Base-by-base conservation (phyloP, 2,329 filamentous ascomycete genomes). In the Aciculosporium take region DNA sequence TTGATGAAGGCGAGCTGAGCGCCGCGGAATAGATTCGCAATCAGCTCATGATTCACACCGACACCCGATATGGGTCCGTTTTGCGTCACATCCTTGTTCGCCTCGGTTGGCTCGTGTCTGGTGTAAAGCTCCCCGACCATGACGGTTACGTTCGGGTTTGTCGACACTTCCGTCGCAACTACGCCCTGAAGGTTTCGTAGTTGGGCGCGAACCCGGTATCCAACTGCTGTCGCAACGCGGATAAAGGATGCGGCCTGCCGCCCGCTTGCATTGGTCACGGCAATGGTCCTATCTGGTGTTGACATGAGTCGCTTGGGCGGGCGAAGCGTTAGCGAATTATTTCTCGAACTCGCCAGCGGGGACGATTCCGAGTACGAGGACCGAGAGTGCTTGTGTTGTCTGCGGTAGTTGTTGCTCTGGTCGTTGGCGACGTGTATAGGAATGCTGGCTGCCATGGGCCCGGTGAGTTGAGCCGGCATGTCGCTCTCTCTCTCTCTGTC, bases 211-310 rank as follows among this genome's bases (percentile, higher is more conserved):
- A 98, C 89, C 59, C 81, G 78, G 69, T 91, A 96, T 50, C 91
- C 91, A 42, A 96, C 81, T 45, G 91, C 91, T 34, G 85, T 85
- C 44, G 89, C 89, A 57, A 94, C 87, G 51, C 91, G 83, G 53
- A 95, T 91, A 55, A 98, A 79, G 45, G 88, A 95, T 44, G 89
- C 89, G 49, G 89, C 87, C 69, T 98, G 91, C 53, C 91, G 84
- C 56, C 91, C 91, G 59, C 86, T 89, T 58, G 86, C 86, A 65
- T 96, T 96, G 66, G 96, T 88, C 56, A 94, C 81, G 57, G 88
- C 89, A 55, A 94, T 86, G 42, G 84, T 91, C 67, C 88, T 91
- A 57, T 74, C 71, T 34, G 73, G 72, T 24, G 67, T 65, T 45
- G 71, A 69, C 64, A 73, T 76, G 50, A 71, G 63, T 50, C 74